Conservation (phyloP, 169 alveolate species). For the Besnoitia besnoiti region DNA sequence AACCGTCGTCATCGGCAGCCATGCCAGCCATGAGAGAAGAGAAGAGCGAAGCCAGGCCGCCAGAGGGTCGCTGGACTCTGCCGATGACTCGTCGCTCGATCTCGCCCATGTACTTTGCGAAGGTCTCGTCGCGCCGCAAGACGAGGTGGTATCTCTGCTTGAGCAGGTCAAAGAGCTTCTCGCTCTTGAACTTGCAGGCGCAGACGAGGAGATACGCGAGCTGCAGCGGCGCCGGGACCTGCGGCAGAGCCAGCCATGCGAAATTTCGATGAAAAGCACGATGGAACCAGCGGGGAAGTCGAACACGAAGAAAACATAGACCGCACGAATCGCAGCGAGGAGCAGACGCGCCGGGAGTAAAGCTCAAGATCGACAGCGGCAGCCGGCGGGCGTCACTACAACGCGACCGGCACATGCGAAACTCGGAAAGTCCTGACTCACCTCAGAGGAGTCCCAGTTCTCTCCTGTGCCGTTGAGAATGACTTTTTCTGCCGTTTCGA, state of each 20-base stretch:
- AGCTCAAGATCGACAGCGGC: no score
- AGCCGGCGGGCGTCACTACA: no score
- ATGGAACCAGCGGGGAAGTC: no score
- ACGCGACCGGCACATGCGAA: no score
- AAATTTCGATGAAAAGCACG: no score
- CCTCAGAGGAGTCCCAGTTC: constrained; percentile 4
- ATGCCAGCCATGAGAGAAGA: constrained; percentile 15
- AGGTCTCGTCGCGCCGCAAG: background rate
- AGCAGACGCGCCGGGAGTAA: no score
- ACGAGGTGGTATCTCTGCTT: constrained; percentile 26
- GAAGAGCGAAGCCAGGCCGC: constrained; percentile 22
- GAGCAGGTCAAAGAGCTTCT: background rate
- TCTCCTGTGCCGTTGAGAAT: background rate
- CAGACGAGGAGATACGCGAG: constrained; percentile 22
- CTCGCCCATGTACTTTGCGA: constrained; percentile 21
- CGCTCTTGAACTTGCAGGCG: constrained; percentile 32
- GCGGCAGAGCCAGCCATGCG: background rate
- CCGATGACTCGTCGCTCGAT: constrained; percentile 16
- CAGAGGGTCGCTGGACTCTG: background rate
- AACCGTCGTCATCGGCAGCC: background rate
- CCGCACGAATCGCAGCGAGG: no score
- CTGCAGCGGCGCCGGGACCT: constrained; percentile 43
- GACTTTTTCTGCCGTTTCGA: constrained; percentile 9
- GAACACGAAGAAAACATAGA: no score
- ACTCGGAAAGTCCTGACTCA: background rate